phyloP scores from a whole-genome alignment of 306 rosid species.

The Prunus dulcis region DNA sequence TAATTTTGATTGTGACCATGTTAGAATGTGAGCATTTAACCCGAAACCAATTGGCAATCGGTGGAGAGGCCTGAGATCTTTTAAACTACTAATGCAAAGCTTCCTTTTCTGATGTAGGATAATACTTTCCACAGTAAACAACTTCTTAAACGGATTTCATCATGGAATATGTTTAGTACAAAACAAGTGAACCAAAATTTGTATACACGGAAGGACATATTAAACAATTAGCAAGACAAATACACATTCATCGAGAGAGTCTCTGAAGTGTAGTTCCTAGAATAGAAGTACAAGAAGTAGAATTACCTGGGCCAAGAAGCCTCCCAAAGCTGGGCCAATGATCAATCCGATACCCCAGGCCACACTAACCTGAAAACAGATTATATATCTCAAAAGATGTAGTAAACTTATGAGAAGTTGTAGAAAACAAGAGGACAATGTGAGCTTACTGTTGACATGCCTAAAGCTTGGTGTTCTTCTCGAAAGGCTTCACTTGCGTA shows the following conservation, averaged over 20 bases:
- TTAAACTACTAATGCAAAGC: too few relatives aligned
- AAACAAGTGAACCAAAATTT: too few relatives aligned
- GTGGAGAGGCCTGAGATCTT: too few relatives aligned
- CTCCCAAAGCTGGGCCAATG: conserved; percentile 91
- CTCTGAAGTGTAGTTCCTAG: background rate
- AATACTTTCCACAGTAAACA: too few relatives aligned
- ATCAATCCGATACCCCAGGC: conserved; percentile 79
- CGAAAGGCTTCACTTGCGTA: conserved; percentile 66
- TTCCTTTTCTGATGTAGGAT: too few relatives aligned
- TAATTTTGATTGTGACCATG: too few relatives aligned
- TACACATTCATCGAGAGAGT: background rate
- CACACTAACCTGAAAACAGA: conserved; percentile 58
- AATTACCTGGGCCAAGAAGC: conserved; percentile 82
- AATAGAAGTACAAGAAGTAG: conserved; percentile 4
- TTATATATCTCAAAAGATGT: conserved; percentile 3
- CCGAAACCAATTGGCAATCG: too few relatives aligned
- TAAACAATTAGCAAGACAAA: background rate
- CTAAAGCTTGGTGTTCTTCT: conserved; percentile 77
- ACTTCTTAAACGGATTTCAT: too few relatives aligned
- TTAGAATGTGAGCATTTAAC: too few relatives aligned
- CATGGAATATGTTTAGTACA: too few relatives aligned
- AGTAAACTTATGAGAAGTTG: background rate
- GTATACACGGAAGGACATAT: background rate
- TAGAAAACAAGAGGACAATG: background rate
- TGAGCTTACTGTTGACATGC: conserved; percentile 68